Conservation (phyloP, 768 basidiomycete species). For the Daedaleopsis nitida region DNA sequence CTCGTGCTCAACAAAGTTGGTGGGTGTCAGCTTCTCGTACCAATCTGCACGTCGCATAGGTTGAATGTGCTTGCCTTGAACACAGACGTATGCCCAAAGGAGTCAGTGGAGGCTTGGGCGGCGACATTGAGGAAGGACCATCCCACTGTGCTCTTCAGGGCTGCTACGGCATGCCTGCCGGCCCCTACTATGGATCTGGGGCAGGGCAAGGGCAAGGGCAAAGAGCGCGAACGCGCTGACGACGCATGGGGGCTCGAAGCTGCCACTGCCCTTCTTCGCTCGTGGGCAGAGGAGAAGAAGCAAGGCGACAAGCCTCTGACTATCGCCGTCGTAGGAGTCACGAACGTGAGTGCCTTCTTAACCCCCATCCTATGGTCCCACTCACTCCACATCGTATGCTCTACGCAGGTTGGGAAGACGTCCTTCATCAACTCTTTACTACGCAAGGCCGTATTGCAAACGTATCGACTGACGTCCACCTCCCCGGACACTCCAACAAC, state of each 20-base stretch:
- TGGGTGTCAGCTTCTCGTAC: slow-evolving; percentile 38
- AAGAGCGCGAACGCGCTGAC: slow-evolving; percentile 36
- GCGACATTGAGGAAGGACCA: slow-evolving; percentile 57
- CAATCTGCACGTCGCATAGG: not conserved
- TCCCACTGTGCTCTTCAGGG: slow-evolving; percentile 72
- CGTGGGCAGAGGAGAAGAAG: slow-evolving; percentile 54
- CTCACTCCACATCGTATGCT: slow-evolving; percentile 1
- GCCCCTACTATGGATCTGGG: slow-evolving; percentile 24
- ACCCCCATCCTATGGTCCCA: not conserved
- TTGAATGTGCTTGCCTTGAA: not conserved
- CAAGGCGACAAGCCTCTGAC: slow-evolving; percentile 51
- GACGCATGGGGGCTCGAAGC: slow-evolving; percentile 67
- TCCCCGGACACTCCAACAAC: slow-evolving; percentile 69
- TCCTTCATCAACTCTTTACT: slow-evolving; percentile 81
- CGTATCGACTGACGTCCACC: slow-evolving; percentile 53
- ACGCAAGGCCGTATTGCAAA: slow-evolving; percentile 49
- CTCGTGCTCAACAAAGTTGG: slow-evolving; percentile 90
- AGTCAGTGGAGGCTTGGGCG: slow-evolving; percentile 73
- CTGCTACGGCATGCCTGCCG: slow-evolving; percentile 68
- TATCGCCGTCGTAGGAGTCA: slow-evolving; percentile 81
- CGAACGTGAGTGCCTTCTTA: slow-evolving; percentile 59
- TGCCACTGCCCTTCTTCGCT: slow-evolving; percentile 49
- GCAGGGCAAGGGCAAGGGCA: slow-evolving; percentile 49
- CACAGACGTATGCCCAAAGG: slow-evolving; percentile 78
- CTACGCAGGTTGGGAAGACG: slow-evolving; percentile 77